Evolutionary conservation across 1,284 basidiomycete species (phyloP).

Genomic region (Pterula multifida): DNA sequence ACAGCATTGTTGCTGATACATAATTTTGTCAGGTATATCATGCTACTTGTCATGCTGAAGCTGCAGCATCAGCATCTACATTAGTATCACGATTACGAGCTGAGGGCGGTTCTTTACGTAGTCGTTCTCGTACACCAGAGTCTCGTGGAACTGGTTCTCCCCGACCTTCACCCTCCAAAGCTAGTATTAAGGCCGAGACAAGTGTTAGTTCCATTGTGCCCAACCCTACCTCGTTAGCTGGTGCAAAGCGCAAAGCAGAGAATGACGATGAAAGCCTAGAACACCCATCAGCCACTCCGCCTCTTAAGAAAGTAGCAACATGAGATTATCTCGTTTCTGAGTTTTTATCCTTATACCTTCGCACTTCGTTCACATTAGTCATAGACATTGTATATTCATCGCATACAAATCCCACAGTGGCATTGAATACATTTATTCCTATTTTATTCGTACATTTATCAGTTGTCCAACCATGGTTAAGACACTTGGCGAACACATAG

Average conservation of each 20-base stretch:
- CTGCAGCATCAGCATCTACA: constrained; percentile 44
- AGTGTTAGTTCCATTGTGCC: not conserved
- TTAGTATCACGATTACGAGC: constrained; percentile 54
- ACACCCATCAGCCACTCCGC: constrained; percentile 23
- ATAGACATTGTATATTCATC: not conserved
- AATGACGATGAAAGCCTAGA: constrained; percentile 7
- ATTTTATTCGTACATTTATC: no score
- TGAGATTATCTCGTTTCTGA: not conserved
- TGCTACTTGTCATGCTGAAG: constrained; percentile 85
- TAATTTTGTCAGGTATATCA: constrained; percentile 63
- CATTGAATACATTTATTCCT: not conserved
- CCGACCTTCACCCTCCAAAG: constrained; percentile 34
- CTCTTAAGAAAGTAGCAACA: constrained; percentile 42
- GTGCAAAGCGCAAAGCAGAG: constrained; percentile 19
- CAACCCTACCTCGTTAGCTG: constrained; percentile 2
- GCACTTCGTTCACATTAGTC: not conserved
- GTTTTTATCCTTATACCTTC: not conserved
- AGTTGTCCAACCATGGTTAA: no score
- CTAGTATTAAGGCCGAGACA: constrained; percentile 1
- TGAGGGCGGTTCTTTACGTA: constrained; percentile 37
- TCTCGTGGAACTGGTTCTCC: constrained; percentile 13
- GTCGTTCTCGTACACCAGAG: constrained; percentile 67
- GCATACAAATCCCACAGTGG: not conserved
- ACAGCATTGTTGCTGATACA: constrained; percentile 5
- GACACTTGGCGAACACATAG: no score